Evolutionary conservation across 2,329 filamentous ascomycete species (phyloP).

Genomic region (Chaetomium strumarium): DNA sequence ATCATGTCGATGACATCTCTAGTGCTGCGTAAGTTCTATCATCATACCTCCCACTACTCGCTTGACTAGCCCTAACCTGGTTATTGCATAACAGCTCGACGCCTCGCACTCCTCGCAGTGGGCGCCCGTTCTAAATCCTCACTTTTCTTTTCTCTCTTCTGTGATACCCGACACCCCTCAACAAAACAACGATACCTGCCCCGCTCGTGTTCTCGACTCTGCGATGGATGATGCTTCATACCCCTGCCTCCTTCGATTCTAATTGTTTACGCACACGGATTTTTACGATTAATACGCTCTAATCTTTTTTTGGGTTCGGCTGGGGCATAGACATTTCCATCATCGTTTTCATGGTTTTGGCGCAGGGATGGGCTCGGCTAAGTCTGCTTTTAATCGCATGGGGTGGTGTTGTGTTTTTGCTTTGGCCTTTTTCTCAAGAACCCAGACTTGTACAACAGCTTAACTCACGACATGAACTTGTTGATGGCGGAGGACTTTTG

Average conservation of each 20-base stretch:
- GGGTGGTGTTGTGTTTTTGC: constrained; percentile 11
- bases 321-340: constrained; percentile 18
- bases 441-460: constrained; percentile 18
- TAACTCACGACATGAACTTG: constrained; percentile 13
- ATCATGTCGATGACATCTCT: constrained; percentile 72
- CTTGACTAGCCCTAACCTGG: background rate
- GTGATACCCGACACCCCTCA: constrained; percentile 16
- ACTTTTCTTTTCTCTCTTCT: background rate
- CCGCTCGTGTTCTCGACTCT: constrained; percentile 15
- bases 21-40: constrained; percentile 45
- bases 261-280: constrained; percentile 4
- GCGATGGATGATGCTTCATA: constrained; percentile 20
- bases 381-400: background rate
- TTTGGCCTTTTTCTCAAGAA: constrained; percentile 9
- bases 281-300: constrained; percentile 10
- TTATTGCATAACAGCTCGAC: constrained; percentile 29
- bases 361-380: constrained; percentile 10
- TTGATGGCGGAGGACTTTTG: constrained; percentile 9
- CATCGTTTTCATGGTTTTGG: constrained; percentile 13
- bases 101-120: constrained; percentile 44
- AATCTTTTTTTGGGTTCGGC: constrained; percentile 9
- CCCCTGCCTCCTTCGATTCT: constrained; percentile 12
- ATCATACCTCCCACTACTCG: background rate
- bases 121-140: constrained; percentile 34
- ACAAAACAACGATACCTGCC: constrained; percentile 15